These are phyloP conservation scores for Colletotrichum godetiae DNA, from an alignment of 2,329 filamentous ascomycete species.

Conservation along the genomic window DNA sequence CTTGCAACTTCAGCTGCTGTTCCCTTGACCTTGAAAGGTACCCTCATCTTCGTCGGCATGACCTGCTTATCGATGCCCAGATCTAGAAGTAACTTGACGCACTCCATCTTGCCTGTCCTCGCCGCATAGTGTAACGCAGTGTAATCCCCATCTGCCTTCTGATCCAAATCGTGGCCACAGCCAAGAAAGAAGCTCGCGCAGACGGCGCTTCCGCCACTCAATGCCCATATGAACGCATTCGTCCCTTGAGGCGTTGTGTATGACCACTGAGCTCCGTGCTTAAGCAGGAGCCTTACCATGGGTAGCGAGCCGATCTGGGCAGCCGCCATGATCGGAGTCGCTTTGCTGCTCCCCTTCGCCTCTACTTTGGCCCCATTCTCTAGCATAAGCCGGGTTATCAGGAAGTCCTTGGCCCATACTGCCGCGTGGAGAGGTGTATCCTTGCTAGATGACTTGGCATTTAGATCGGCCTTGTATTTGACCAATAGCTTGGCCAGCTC, in stretches of 20 bases:
- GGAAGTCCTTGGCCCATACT: neutral
- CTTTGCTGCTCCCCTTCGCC: neutral
- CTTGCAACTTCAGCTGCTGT: slow-evolving; percentile 26
- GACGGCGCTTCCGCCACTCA: neutral
- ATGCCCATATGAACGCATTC: slow-evolving; percentile 10
- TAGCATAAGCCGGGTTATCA: slow-evolving; percentile 19
- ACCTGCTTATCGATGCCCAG: slow-evolving; percentile 21
- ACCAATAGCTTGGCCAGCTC: slow-evolving; percentile 7
- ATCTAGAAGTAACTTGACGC: slow-evolving; percentile 28
- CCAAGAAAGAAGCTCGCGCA: slow-evolving; percentile 17
- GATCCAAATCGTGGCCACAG: slow-evolving; percentile 1
- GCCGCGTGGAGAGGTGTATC: slow-evolving; percentile 19
- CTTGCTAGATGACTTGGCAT: neutral
- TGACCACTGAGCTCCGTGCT: slow-evolving; percentile 3
- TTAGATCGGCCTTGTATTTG: neutral
- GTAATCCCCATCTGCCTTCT: slow-evolving; percentile 2
- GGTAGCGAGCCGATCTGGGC: slow-evolving; percentile 3
- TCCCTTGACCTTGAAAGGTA: slow-evolving; percentile 11
- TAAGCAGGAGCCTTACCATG: slow-evolving; percentile 13
- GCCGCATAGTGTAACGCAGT: slow-evolving; percentile 28
- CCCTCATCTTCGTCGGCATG: neutral
- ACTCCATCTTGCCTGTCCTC: neutral
- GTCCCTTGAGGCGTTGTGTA: slow-evolving; percentile 13
- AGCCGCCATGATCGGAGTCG: slow-evolving; percentile 14
- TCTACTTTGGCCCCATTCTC: slow-evolving; percentile 1